Conservation (phyloP, 441 rosid genomes). For the Bocquillonia castaneifolia region DNA sequence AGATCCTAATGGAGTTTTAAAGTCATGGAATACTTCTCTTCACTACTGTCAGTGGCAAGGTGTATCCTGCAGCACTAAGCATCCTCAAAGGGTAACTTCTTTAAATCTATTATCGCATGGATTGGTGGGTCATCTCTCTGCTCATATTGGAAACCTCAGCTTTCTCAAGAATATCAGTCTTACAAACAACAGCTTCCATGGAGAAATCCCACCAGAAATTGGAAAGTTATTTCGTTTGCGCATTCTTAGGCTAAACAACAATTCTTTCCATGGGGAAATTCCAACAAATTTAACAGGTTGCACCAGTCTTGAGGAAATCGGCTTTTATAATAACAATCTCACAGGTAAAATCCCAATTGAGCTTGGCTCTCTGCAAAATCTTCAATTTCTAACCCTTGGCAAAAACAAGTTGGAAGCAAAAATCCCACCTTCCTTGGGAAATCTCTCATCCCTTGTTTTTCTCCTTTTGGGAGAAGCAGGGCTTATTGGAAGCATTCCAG, state of each 20-base stretch:
- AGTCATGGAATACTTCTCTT: conserved; percentile 10
- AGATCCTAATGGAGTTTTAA: background rate
- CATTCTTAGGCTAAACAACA: background rate
- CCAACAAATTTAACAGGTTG: conserved; percentile 4
- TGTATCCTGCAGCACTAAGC: background rate
- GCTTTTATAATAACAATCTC: background rate
- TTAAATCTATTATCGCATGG: background rate
- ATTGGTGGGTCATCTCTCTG: background rate
- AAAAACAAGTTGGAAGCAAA: background rate
- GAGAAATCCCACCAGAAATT: conserved; percentile 9
- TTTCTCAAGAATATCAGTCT: background rate
- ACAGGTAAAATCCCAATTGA: background rate
- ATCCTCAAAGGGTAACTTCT: background rate
- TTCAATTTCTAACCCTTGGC: background rate
- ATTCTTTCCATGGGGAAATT: conserved; percentile 7
- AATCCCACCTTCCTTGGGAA: conserved; percentile 5
- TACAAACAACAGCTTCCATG: conserved; percentile 4
- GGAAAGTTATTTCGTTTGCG: conserved; percentile 1
- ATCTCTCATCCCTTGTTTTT: background rate
- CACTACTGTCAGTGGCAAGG: conserved; percentile 3
- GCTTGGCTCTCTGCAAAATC: conserved; percentile 1
- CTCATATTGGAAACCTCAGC: conserved; percentile 8
- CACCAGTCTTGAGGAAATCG: background rate
- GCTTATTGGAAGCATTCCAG: conserved; percentile 6
- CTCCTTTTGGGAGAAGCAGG: background rate